Evolutionary conservation across 345 rosid genomes (phyloP), one percentile per base, ranked within the genome.

Genomic region (Erysimum cheiranthoides): DNA sequence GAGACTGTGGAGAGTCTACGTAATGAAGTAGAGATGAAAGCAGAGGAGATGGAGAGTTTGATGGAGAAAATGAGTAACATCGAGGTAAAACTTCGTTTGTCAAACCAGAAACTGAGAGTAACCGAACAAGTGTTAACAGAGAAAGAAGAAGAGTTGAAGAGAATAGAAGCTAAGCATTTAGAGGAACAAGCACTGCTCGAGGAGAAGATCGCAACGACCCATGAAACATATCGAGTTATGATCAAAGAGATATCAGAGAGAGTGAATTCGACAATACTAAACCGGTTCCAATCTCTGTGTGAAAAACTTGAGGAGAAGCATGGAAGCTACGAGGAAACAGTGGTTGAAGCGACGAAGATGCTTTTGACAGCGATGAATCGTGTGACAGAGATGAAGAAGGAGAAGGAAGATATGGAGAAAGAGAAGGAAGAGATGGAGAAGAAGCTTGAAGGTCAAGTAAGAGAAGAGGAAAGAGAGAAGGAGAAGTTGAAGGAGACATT

Each of bases 21-120:
- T 62, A 84, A 85, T 73, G 90, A 92, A 31, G 75, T 90, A 28
- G 98, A 92, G 51, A 65, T 85, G 50, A 93, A 88, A 85, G 94
- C 77, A 79, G 98, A 95, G n/a, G 99, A 95, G 69, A 72, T 88
- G 0, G 76, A 62, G 80, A 65, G 86, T 31, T 28, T 81, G 72
- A 66, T 82, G 7, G 93, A 90, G 34, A 88, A 89, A 6, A 85
- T 81, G 56, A 82, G 81, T 34, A 73, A 68, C n/a, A 84, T 90
- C 7, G 97, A 93, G 83, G 91, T 95, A 8, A 87, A 85, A 80
- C 97, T 92, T 60, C 89, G 97, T 32, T 72, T 95, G 67, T 92
- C 98, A 10, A 95, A 88, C 86, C 98, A 95, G 88, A 92, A 95
- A 80, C 92, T 89, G 42, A 89, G 99, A 40, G 82, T 92, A 74